These are phyloP conservation scores for Eimeria praecox DNA, from an alignment of 169 alveolate species.

Conservation along the genomic window DNA sequence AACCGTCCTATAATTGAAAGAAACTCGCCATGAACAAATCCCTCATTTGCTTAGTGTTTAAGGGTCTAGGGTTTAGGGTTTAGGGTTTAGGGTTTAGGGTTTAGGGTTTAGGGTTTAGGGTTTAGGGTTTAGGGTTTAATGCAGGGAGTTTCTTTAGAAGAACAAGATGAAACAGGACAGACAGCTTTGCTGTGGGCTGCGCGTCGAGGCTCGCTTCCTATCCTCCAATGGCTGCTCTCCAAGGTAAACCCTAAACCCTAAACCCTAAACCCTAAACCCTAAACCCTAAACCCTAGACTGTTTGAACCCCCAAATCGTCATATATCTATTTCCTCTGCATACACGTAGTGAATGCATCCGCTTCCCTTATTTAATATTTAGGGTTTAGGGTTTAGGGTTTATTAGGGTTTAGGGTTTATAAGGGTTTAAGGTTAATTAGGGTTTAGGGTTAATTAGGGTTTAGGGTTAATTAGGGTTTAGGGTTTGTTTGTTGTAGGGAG, in stretches of 20 bases:
- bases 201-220: constrained; percentile 90
- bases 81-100: background rate
- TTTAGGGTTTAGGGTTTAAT: constrained; percentile 65
- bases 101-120: too few relatives aligned
- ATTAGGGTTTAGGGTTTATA: constrained; percentile 9
- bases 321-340: background rate
- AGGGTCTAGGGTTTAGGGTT: background rate
- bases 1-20: background rate
- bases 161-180: constrained; percentile 93
- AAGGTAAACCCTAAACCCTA: constrained; percentile 6
- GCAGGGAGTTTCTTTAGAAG: background rate
- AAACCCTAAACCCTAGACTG: background rate
- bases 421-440: too few relatives aligned
- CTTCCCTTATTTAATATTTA: background rate
- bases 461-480: too few relatives aligned
- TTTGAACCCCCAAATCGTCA: background rate
- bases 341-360: background rate
- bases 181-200: constrained; percentile 94
- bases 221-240: constrained; percentile 92
- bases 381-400: constrained; percentile 38
- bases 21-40: too few relatives aligned
- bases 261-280: background rate
- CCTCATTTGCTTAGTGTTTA: too few relatives aligned
- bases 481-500: too few relatives aligned
- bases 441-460: too few relatives aligned